Conservation (phyloP, 345 rosid genomes). For the Toxicodendron radicans region DNA sequence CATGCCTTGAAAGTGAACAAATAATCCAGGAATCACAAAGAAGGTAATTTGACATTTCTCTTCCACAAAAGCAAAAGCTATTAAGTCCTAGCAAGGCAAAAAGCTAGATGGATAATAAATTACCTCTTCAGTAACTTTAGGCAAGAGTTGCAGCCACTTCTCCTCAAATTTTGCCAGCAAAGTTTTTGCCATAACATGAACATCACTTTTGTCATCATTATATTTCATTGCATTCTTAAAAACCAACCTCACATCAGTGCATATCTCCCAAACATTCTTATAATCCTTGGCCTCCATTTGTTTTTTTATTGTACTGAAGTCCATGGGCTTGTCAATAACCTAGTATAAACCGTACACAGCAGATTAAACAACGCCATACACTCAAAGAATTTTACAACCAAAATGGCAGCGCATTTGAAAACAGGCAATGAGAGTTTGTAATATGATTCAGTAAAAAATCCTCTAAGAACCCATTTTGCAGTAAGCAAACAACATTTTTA, state of each 20-base stretch:
- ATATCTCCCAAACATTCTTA: slow-evolving; percentile 74
- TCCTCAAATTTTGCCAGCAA: slow-evolving; percentile 83
- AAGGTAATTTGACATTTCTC: slow-evolving; percentile 1
- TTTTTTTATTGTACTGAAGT: slow-evolving; percentile 77
- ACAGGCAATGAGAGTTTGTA: slow-evolving; percentile 1
- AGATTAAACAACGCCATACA: slow-evolving; percentile 11
- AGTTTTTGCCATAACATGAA: slow-evolving; percentile 79
- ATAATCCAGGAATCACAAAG: slow-evolving; percentile 15
- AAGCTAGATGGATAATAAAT: slow-evolving; percentile 6
- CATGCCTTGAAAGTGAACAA: slow-evolving; percentile 17
- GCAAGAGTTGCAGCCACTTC: slow-evolving; percentile 76
- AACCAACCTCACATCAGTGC: slow-evolving; percentile 77
- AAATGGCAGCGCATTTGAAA: neutral
- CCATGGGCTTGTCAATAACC: slow-evolving; percentile 97
- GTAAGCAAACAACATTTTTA: neutral
- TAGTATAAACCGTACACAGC: slow-evolving; percentile 22
- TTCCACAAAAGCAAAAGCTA: slow-evolving; percentile 7
- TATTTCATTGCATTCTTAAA: slow-evolving; percentile 96
- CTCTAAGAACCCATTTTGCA: neutral
- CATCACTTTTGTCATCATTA: slow-evolving; percentile 70
- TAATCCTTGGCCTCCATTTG: slow-evolving; percentile 90
- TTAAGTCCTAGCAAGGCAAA: neutral
- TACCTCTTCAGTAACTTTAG: slow-evolving; percentile 87
- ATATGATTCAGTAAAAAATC: neutral
- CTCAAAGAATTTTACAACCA: neutral